Base-by-base conservation (phyloP, 2,329 filamentous ascomycete species). In the Aspergillus phoenicis region DNA sequence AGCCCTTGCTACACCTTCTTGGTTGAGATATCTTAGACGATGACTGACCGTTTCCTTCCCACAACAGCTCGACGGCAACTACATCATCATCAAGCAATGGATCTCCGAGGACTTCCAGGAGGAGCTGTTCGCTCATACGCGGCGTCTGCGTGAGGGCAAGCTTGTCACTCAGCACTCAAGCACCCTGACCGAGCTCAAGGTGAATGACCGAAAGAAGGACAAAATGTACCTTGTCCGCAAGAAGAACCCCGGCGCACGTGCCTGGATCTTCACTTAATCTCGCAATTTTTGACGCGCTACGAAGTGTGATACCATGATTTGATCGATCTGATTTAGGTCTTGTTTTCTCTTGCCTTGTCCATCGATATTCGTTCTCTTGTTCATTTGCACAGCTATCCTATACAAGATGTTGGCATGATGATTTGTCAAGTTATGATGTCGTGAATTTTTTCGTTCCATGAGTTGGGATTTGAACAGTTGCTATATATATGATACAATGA, bases 91-190 rank as follows among this genome's bases (percentile, higher is more conserved):
- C 77, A 90, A 89, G 75, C 83, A 87, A 59, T 91, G 86, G 86
- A 86, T 93, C 55, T 84, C 86, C 4, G 87, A 91, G 67, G 84
- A 85, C 63, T 85, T 91, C 71, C 90, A 91, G 70, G 85, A 91
- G 61, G 80, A 86, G 59, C 83, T 92, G 52, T 93, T 90, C 83
- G 83, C 85, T 47, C 89, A 93, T 76, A 91, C 90, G 3, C 83
- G 82, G 63, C 78, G 83, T 47, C 73, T 91, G 64, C 87, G 87
- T n/a, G 84, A 87, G 69, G 82, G 81, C 52, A 76, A 74, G 51
- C 62, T 76, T 45, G 62, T 79, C 57, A 66, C 72, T n/a, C 63
- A 76, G 61, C 73, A 68, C 22, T 76, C 75, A 48, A 69, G 62
- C 63, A 71, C 71, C n/a, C 65, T 72, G 48, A 79, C 77, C 24